These are phyloP conservation scores for Thelonectria discophora DNA, from an alignment of 2,329 filamentous ascomycete genomes.

Conservation along the genomic window DNA sequence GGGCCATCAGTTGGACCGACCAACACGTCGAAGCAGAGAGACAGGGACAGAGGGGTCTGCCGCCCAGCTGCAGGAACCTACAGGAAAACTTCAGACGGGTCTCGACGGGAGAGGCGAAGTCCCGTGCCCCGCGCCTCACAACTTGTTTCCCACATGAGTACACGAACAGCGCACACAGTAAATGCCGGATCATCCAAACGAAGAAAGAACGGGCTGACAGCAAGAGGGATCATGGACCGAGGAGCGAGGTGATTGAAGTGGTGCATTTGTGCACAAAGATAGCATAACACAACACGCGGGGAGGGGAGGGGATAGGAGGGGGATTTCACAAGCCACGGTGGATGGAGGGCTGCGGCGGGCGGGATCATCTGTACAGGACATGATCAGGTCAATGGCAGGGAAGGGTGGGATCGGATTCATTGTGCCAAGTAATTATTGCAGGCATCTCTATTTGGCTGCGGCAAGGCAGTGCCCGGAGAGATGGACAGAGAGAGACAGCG, in stretches of 20 bases:
- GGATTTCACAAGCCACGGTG: neutral
- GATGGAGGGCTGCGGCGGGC: neutral
- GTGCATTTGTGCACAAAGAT: neutral
- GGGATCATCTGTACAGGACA: neutral
- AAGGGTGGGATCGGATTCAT: neutral
- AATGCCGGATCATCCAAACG: neutral
- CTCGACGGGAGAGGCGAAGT: too few species aligned
- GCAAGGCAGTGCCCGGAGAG: conserved; percentile 18
- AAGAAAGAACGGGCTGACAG: conserved; percentile 21
- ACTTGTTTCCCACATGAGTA: neutral
- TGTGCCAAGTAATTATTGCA: neutral
- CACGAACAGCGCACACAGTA: neutral
- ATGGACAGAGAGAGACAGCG: too few species aligned
- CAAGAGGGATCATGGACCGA: conserved; percentile 25
- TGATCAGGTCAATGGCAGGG: neutral
- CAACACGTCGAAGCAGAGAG: too few species aligned
- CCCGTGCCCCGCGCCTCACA: neutral
- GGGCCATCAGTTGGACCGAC: too few species aligned
- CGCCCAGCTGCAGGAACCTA: too few species aligned
- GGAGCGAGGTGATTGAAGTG: too few species aligned
- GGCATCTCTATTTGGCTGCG: conserved; percentile 10
- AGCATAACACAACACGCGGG: neutral
- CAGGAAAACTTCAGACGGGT: too few species aligned
- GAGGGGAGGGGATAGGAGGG: too few species aligned
- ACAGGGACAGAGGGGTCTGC: too few species aligned